Percentiles rank a stretch among this genome's conserved stretches.
Evolutionary conservation across 2,329 filamentous ascomycete species (phyloP).

Genomic region (Talaromyces verruculosus): DNA sequence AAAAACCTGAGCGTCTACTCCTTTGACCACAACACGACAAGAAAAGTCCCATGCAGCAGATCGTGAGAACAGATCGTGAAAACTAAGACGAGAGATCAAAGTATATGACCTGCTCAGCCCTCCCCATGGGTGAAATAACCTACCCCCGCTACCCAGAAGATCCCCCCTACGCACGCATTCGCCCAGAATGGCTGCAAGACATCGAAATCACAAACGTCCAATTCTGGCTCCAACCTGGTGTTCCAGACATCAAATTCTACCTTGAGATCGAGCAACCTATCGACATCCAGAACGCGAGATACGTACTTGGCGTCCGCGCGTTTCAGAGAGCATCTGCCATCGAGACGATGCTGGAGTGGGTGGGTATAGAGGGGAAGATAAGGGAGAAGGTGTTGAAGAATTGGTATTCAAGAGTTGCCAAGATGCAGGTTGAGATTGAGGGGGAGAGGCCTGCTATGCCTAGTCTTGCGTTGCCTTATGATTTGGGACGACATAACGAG

Average conservation of each 20-base stretch:
- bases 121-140: not conserved
- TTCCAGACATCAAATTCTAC: conserved; percentile 14
- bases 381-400: not conserved
- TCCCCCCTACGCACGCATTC: not conserved
- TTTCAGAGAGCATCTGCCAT: not conserved
- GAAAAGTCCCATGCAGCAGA: not conserved
- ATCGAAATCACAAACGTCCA: not conserved
- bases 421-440: not conserved
- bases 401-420: not conserved
- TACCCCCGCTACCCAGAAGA: not conserved
- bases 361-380: not conserved
- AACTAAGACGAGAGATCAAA: not conserved
- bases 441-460: not conserved
- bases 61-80: not conserved
- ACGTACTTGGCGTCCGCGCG: not conserved
- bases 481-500: not conserved
- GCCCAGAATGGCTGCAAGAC: not conserved
- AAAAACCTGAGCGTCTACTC: not conserved
- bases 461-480: not conserved
- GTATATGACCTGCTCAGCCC: not conserved
- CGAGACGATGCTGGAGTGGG: conserved; percentile 6
- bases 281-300: conserved; percentile 6
- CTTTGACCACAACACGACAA: not conserved
- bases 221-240: not conserved
- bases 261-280: not conserved